Percentiles rank a stretch among this genome's conserved stretches.
Conservation (phyloP, 164 flowering plant genomes). For the Nymphaea colorata region DNA sequence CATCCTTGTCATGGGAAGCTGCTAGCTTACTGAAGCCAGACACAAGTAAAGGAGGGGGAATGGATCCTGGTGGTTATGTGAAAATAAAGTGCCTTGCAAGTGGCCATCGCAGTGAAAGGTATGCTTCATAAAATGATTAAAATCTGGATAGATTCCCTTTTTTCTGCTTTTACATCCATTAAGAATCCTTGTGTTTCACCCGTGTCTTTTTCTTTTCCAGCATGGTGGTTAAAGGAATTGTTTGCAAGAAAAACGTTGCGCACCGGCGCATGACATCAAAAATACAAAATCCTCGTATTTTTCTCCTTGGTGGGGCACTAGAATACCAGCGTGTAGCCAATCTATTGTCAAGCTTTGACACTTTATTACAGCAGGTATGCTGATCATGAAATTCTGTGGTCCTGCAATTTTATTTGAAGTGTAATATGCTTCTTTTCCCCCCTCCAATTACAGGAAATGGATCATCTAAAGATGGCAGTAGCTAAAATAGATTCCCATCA, state of each 20-base stretch:
- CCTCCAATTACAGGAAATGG: conserved; percentile 60
- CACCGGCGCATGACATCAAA: conserved; percentile 88
- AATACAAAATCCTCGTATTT: conserved; percentile 55
- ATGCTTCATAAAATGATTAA: not conserved
- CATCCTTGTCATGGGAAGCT: conserved; percentile 94
- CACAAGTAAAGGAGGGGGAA: conserved; percentile 85
- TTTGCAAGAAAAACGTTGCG: conserved; percentile 96
- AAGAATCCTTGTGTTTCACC: too few relatives aligned
- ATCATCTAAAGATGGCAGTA: conserved; percentile 95
- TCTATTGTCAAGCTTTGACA: conserved; percentile 79
- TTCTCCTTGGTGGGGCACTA: conserved; percentile 93
- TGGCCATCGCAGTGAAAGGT: conserved; percentile 83
- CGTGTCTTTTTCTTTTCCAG: conserved; percentile 17
- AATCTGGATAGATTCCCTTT: not conserved
- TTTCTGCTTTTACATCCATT: too few relatives aligned
- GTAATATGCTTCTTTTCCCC: not conserved
- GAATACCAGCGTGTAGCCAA: conserved; percentile 91
- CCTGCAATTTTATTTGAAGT: too few relatives aligned
- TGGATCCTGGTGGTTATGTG: conserved; percentile 99
- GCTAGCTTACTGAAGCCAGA: conserved; percentile 92
- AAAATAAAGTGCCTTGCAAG: conserved; percentile 91
- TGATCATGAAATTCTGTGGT: too few relatives aligned
- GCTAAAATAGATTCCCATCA: conserved; percentile 76
- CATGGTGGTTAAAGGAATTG: conserved; percentile 81
- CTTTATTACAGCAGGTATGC: conserved; percentile 82